These are phyloP conservation scores for Boletales sp. DNA, from an alignment of 768 basidiomycete species.

Conservation along the genomic window DNA sequence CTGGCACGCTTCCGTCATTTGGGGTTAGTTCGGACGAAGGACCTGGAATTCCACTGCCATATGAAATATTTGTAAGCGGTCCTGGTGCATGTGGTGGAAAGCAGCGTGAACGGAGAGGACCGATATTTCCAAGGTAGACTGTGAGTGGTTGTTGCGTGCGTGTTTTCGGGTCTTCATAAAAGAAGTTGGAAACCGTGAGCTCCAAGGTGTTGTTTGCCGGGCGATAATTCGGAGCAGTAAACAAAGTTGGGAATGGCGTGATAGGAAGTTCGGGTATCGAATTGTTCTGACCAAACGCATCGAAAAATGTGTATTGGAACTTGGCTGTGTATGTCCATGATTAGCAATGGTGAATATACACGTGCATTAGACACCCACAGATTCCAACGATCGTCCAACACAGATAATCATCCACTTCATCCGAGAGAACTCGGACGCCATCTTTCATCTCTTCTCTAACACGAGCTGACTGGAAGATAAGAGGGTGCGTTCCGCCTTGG, in stretches of 20 bases:
- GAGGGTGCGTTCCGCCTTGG: conserved; percentile 76
- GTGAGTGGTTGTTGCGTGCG: conserved; percentile 68
- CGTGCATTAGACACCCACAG: conserved; percentile 49
- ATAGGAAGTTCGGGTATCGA: conserved; percentile 76
- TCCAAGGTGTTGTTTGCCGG: conserved; percentile 72
- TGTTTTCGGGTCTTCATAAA: conserved; percentile 70
- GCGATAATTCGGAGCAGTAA: conserved; percentile 74
- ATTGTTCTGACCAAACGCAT: conserved; percentile 78
- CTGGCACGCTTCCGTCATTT: conserved; percentile 20
- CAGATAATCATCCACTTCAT: conserved; percentile 92
- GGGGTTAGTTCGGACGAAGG: conserved; percentile 31
- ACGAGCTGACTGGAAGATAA: conserved; percentile 76
- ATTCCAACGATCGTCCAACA: conserved; percentile 97
- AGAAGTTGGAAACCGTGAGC: conserved; percentile 85
- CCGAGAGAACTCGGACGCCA: conserved; percentile 68
- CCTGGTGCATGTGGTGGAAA: conserved; percentile 73
- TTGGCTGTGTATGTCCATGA: conserved; percentile 53
- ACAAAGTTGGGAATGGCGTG: conserved; percentile 86
- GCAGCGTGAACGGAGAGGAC: conserved; percentile 74
- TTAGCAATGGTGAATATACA: conserved; percentile 15
- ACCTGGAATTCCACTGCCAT: conserved; percentile 45
- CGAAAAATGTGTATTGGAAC: conserved; percentile 93
- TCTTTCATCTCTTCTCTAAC: conserved; percentile 82
- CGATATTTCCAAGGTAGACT: conserved; percentile 86
- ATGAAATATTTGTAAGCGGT: conserved; percentile 61